Evolutionary conservation across 345 rosid species (phyloP).

Genomic region (Populus deltoides): DNA sequence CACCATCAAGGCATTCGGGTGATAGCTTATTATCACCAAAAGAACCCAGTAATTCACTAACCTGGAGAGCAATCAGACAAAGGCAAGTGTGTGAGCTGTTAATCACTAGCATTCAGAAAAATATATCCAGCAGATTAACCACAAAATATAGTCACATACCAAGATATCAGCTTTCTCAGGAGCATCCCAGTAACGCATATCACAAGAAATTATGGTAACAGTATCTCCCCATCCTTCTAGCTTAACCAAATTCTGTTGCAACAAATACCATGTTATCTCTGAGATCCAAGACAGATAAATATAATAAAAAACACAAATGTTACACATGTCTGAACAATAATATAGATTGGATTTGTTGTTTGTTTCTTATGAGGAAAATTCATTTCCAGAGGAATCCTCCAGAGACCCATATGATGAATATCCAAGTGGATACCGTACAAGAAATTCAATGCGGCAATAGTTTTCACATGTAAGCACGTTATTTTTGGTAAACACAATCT

Average conservation of each 20-base stretch:
- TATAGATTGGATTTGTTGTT: neutral
- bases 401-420: neutral
- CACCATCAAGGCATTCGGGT: constrained; percentile 99
- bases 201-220: too few species aligned
- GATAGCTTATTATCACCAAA: constrained; percentile 99
- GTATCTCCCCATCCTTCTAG: too few species aligned
- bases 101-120: neutral
- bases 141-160: constrained; percentile 39
- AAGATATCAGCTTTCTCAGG: constrained; percentile 92
- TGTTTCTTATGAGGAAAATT: neutral
- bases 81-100: constrained; percentile 15
- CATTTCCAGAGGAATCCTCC: neutral
- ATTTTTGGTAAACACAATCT: neutral
- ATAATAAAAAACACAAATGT: neutral
- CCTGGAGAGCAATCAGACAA: constrained; percentile 45
- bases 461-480: neutral
- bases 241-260: constrained; percentile 46
- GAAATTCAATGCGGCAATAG: neutral
- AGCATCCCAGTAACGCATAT: constrained; percentile 97
- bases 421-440: neutral
- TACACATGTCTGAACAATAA: neutral
- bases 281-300: constrained; percentile 8
- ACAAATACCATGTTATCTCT: constrained; percentile 11
- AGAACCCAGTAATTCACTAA: constrained; percentile 92
- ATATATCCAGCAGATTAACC: constrained; percentile 1